Evolutionary conservation across 805 yeast species (phyloP).

Genomic region (Candida yuanshanica): DNA sequence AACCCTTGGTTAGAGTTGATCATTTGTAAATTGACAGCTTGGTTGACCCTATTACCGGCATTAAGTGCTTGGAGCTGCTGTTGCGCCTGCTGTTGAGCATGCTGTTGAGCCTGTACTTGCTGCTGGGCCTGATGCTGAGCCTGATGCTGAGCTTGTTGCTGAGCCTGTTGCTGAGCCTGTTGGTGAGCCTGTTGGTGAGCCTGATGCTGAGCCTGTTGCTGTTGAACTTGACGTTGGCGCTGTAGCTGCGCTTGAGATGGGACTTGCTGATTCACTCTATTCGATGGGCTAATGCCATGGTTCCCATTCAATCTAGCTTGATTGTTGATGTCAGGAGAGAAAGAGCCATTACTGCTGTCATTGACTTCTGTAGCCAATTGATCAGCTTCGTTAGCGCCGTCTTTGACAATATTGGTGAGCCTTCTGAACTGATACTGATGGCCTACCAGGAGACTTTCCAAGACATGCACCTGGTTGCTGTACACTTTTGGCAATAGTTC

Average conservation of each 20-base stretch:
- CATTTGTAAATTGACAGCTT: slow-evolving; percentile 2
- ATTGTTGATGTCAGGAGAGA: background rate
- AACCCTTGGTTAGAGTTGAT: background rate
- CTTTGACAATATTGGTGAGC: slow-evolving; percentile 7
- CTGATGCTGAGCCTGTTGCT: slow-evolving; percentile 2
- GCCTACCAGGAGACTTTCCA: slow-evolving; percentile 15
- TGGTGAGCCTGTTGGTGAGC: slow-evolving; percentile 2
- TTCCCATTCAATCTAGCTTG: background rate
- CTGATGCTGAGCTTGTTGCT: slow-evolving; percentile 3
- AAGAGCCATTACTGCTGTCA: background rate
- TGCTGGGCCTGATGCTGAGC: slow-evolving; percentile 5
- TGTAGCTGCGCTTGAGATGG: background rate
- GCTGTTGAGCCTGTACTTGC: slow-evolving; percentile 5
- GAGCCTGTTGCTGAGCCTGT: slow-evolving; percentile 4
- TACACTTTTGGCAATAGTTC: slow-evolving; percentile 18
- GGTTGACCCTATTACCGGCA: slow-evolving; percentile 15
- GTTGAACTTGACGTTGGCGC: slow-evolving; percentile 1
- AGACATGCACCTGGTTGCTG: slow-evolving; percentile 12
- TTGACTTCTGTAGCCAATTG: background rate
- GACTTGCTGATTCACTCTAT: slow-evolving; percentile 3
- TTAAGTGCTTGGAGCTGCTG: background rate
- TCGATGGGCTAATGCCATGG: background rate
- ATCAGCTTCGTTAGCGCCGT: slow-evolving; percentile 1
- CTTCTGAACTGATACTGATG: slow-evolving; percentile 18
- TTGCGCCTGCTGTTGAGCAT: slow-evolving; percentile 4